These are phyloP conservation scores for Boeremia lycopersici DNA, from an alignment of 2,329 filamentous ascomycete genomes.

Conservation along the genomic window DNA sequence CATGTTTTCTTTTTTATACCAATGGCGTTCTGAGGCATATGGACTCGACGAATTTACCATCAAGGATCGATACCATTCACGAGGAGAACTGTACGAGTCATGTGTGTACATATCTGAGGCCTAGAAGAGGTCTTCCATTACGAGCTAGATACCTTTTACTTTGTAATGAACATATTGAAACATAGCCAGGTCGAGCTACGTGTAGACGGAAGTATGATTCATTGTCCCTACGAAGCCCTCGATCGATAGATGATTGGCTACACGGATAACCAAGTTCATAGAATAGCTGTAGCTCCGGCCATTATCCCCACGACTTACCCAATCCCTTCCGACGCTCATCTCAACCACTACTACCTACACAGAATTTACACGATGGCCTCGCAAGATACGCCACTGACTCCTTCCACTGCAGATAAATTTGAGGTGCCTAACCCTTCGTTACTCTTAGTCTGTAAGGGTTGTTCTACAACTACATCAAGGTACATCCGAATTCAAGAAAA, in stretches of 20 bases:
- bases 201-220: no score
- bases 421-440: neutral
- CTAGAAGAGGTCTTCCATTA: neutral
- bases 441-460: neutral
- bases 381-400: no score
- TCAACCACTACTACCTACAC: no score
- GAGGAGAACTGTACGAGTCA: neutral
- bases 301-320: no score
- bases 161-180: neutral
- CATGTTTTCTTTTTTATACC: neutral
- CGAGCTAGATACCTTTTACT: slow-evolving; percentile 4
- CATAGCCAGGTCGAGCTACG: neutral
- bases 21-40: slow-evolving; percentile 1
- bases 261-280: no score
- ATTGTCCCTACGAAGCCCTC: no score
- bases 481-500: neutral
- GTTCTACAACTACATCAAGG: neutral
- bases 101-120: slow-evolving; percentile 1
- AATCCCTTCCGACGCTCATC: no score
- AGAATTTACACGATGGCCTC: no score
- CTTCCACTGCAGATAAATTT: no score
- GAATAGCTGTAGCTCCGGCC: no score
- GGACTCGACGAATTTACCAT: neutral
- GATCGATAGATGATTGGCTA: no score
- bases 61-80: slow-evolving; percentile 12